Conservation (phyloP, 176 grass and related monocot species). For the Aegilops speltoides region DNA sequence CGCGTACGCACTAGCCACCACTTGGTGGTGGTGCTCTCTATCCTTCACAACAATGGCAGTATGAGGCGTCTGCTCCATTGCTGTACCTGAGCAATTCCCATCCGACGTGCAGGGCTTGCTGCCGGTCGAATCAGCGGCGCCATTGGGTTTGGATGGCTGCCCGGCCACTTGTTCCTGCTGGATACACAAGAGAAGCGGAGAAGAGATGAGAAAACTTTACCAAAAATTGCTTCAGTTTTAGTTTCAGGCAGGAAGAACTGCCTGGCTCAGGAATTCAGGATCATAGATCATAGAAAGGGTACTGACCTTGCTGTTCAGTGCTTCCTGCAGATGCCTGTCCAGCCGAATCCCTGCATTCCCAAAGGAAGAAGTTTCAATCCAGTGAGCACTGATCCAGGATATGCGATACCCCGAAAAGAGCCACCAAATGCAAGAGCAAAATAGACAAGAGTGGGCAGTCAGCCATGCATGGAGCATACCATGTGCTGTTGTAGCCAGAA, state of each 20-base stretch:
- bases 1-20: conserved; percentile 19
- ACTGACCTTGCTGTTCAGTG: conserved; percentile 39
- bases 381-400: neutral
- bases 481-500: conserved; percentile 48
- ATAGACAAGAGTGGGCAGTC: neutral
- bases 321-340: conserved; percentile 36
- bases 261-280: neutral
- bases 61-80: conserved; percentile 32
- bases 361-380: neutral
- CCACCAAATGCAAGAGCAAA: neutral
- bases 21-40: conserved; percentile 19
- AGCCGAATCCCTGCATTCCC: conserved; percentile 60
- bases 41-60: conserved; percentile 27
- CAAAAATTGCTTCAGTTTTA: neutral
- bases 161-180: conserved; percentile 6
- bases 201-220: conserved; percentile 6
- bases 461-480: conserved; percentile 45
- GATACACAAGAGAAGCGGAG: neutral
- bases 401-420: neutral
- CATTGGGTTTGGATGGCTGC: neutral
- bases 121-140: too few relatives aligned
- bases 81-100: conserved; percentile 59
- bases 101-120: conserved; percentile 24
- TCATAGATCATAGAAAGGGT: neutral
- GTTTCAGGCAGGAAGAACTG: neutral